A percentile compares a stretch with the other conserved stretches of the same genome.
These are phyloP conservation scores for Ilex aquifolium DNA, from an alignment of 257 asterid species.

Conservation along the genomic window DNA sequence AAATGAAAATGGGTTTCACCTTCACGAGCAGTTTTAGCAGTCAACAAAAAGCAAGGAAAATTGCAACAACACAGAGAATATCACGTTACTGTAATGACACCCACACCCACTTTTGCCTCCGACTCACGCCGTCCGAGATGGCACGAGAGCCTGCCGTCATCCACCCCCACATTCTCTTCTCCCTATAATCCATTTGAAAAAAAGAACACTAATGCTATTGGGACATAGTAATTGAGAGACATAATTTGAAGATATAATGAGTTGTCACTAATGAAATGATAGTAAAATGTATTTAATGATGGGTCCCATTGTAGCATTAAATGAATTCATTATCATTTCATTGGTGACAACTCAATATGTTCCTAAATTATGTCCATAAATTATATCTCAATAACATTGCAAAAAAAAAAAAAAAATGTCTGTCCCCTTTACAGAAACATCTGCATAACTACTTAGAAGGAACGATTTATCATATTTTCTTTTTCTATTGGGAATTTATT, in stretches of 20 bases:
- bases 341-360: too few relatives aligned
- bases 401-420: not conserved
- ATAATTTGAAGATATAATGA: too few relatives aligned
- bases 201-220: not conserved
- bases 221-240: too few relatives aligned
- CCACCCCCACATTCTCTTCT: slow-evolving; percentile 9
- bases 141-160: slow-evolving; percentile 47
- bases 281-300: too few relatives aligned
- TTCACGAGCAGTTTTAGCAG: too few relatives aligned
- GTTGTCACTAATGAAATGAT: too few relatives aligned
- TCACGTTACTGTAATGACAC: slow-evolving; percentile 40
- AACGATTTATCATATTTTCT: not conserved
- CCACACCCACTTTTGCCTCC: slow-evolving; percentile 10
- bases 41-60: not conserved
- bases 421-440: not conserved
- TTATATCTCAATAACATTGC: too few relatives aligned
- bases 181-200: not conserved
- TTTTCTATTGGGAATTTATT: too few relatives aligned
- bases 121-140: slow-evolving; percentile 48
- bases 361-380: too few relatives aligned
- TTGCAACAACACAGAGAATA: slow-evolving; percentile 24
- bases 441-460: not conserved
- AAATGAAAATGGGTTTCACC: too few relatives aligned
- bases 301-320: too few relatives aligned
- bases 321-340: too few relatives aligned